Conservation (phyloP, 345 rosid species). For the Mallotus nudiflorus region DNA sequence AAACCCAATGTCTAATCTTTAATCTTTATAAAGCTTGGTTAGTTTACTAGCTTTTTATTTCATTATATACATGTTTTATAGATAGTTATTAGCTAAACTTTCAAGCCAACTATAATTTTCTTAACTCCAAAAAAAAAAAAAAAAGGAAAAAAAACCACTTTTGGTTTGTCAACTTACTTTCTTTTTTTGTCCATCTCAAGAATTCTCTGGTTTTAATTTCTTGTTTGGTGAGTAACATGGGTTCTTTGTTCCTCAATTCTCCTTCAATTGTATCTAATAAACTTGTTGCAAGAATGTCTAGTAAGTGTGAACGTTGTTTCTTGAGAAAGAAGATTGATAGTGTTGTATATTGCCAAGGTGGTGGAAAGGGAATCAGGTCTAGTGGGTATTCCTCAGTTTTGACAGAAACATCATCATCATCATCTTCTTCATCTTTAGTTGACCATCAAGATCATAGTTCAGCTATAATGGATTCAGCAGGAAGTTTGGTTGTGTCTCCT, state of each 20-base stretch:
- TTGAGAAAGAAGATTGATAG: slow-evolving; percentile 27
- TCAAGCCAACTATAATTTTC: slow-evolving; percentile 42
- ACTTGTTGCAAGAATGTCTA: slow-evolving; percentile 15
- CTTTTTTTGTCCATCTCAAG: slow-evolving; percentile 25
- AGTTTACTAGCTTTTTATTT: slow-evolving; percentile 48
- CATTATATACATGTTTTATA: slow-evolving; percentile 2
- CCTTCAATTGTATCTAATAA: slow-evolving; percentile 39
- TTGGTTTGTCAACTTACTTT: slow-evolving; percentile 18
- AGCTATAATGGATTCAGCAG: slow-evolving; percentile 53
- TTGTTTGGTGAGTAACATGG: slow-evolving; percentile 63
- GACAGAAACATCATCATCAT: slow-evolving; percentile 42
- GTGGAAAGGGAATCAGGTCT: slow-evolving; percentile 38
- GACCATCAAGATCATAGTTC: slow-evolving; percentile 39
- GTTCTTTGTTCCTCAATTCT: slow-evolving; percentile 65
- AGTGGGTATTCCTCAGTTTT: slow-evolving; percentile 49
- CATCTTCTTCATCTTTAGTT: slow-evolving; percentile 14
- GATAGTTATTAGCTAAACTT: slow-evolving; percentile 40
- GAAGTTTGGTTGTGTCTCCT: slow-evolving; percentile 54
- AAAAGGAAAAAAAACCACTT: too few species aligned
- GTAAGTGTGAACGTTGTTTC: slow-evolving; percentile 25
- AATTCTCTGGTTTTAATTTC: slow-evolving; percentile 22
- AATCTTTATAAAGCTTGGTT: slow-evolving; percentile 40
- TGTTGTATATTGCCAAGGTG: slow-evolving; percentile 52
- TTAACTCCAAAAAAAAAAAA: slow-evolving; percentile 37
- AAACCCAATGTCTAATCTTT: slow-evolving; percentile 28